Percentiles rank a stretch among this genome's conserved stretches.
These are phyloP conservation scores for Cryphonectria carpinicola DNA, from an alignment of 2,329 filamentous ascomycete genomes.

Conservation along the genomic window DNA sequence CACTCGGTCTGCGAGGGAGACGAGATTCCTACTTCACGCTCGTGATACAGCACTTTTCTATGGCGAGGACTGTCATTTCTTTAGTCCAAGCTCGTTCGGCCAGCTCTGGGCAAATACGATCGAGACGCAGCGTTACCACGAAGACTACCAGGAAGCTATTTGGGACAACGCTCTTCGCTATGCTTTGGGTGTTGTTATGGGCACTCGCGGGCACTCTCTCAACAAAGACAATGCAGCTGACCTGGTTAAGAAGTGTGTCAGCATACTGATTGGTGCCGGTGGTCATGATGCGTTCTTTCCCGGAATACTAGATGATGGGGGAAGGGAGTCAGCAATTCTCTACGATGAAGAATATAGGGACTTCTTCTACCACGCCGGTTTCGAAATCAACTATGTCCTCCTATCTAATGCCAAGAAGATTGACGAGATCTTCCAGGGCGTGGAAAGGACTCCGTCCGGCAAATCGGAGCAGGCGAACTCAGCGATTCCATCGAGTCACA, in stretches of 20 bases:
- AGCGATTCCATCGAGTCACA: not conserved
- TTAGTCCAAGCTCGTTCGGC: not conserved
- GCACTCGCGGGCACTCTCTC: not conserved
- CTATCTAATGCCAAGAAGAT: slow-evolving; percentile 8
- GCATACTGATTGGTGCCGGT: not conserved
- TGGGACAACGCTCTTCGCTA: slow-evolving; percentile 31
- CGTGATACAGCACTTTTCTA: slow-evolving; percentile 30
- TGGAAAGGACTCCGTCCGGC: not conserved
- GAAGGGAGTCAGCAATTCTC: not conserved
- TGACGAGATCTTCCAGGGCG: not conserved
- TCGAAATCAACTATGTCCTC: slow-evolving; percentile 12
- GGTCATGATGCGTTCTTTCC: slow-evolving; percentile 15
- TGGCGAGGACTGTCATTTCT: not conserved
- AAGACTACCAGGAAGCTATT: slow-evolving; percentile 13
- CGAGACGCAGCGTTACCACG: slow-evolving; percentile 23
- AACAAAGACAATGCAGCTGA: not conserved
- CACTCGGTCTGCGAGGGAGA: slow-evolving; percentile 27
- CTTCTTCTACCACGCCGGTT: slow-evolving; percentile 16
- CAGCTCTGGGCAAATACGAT: slow-evolving; percentile 28
- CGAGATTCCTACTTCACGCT: slow-evolving; percentile 29
- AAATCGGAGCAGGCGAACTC: not conserved
- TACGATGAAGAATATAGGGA: not conserved
- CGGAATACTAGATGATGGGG: not conserved
- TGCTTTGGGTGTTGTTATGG: slow-evolving; percentile 22
- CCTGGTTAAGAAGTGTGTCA: not conserved